Conservation (phyloP, 768 basidiomycete genomes). For the Lepiota brunneoincarnata region DNA sequence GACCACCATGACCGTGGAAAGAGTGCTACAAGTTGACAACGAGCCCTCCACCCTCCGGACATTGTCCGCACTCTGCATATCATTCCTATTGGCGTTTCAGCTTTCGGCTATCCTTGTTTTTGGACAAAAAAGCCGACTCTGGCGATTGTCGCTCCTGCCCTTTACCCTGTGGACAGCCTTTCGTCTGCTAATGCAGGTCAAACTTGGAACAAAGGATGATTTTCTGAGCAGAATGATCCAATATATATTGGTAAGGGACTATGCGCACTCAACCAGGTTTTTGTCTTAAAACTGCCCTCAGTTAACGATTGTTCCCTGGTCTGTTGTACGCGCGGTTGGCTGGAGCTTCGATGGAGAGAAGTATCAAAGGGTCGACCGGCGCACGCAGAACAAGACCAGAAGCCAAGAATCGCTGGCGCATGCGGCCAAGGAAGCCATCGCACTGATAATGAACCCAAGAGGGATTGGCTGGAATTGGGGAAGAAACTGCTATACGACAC, state of each 20-base stretch:
- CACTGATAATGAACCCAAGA: not conserved
- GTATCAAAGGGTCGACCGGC: not conserved
- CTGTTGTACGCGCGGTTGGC: not conserved
- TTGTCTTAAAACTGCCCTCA: not conserved
- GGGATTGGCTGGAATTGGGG: slow-evolving; percentile 3
- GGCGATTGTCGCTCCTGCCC: not conserved
- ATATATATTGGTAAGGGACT: not conserved
- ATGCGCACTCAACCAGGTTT: not conserved
- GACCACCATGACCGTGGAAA: no score
- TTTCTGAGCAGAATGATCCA: not conserved
- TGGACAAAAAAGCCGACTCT: not conserved
- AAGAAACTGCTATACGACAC: not conserved
- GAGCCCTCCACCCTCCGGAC: no score
- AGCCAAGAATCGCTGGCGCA: not conserved
- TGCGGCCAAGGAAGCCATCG: not conserved
- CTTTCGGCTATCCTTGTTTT: not conserved
- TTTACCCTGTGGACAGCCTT: not conserved
- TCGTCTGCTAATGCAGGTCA: not conserved
- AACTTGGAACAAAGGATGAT: not conserved
- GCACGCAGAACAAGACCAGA: no score
- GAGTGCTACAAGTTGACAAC: no score
- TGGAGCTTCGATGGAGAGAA: not conserved
- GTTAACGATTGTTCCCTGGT: not conserved
- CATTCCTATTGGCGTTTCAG: no score
- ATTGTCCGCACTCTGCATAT: no score